phyloP scores from a whole-genome alignment of 768 basidiomycete genomes.

The Termitomyces sp. region DNA sequence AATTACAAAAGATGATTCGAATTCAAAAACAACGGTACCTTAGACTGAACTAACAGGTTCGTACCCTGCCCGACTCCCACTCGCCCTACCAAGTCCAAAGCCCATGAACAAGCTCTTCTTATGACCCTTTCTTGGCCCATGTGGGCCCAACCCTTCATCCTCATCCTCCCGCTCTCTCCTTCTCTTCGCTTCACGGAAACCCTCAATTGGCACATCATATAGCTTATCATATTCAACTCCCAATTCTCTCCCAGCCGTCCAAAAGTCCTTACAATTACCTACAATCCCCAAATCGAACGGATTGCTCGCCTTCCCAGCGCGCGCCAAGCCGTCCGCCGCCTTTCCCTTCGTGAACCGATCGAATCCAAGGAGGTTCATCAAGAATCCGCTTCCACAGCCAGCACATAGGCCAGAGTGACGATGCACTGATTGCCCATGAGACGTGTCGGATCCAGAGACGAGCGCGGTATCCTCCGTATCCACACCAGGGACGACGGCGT shows the following conservation, averaged over 20 bases:
- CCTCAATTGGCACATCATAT: slow-evolving; percentile 87
- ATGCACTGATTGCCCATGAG: slow-evolving; percentile 29
- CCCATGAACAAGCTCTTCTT: slow-evolving; percentile 54
- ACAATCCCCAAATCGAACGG: slow-evolving; percentile 85
- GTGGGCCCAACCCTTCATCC: slow-evolving; percentile 28
- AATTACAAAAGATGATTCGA: neutral
- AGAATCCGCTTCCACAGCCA: slow-evolving; percentile 54
- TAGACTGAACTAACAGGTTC: slow-evolving; percentile 63
- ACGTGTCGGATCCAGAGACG: slow-evolving; percentile 20
- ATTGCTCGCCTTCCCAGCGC: slow-evolving; percentile 73
- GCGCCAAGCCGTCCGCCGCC: slow-evolving; percentile 80
- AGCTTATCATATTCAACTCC: slow-evolving; percentile 87
- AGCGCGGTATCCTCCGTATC: slow-evolving; percentile 44
- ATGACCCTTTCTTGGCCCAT: slow-evolving; percentile 23
- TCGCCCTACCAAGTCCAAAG: slow-evolving; percentile 40
- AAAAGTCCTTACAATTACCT: slow-evolving; percentile 90
- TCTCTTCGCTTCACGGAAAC: slow-evolving; percentile 70
- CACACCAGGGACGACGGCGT: slow-evolving; percentile 31
- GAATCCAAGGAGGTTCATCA: slow-evolving; percentile 88
- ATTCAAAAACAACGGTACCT: neutral
- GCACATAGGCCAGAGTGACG: slow-evolving; percentile 38
- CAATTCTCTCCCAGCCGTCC: slow-evolving; percentile 78
- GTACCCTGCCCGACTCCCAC: slow-evolving; percentile 52
- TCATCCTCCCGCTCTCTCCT: slow-evolving; percentile 56
- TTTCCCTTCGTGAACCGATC: slow-evolving; percentile 92